Evolutionary conservation across 2,329 filamentous ascomycete species (phyloP), one percentile per base, ranked within the genome.

Genomic region (Fusarium penzigii): DNA sequence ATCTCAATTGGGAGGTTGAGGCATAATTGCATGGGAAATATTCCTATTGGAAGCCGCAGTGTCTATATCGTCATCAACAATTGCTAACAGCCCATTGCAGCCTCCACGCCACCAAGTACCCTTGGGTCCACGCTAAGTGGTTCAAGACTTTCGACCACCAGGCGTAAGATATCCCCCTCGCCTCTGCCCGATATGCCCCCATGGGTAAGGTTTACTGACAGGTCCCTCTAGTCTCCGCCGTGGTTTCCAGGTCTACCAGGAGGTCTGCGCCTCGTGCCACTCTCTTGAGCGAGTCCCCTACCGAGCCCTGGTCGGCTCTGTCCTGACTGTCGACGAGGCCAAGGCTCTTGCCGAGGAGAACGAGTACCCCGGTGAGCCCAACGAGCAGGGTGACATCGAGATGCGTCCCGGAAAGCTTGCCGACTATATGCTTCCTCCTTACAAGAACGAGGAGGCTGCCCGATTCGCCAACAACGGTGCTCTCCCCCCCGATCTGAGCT

Each of bases 361-460:
- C 79, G 94, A 99, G 79, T 99, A 97, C 81, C 93, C 97, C 72
- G 90, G 86, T 70, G 94, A 99, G 81, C 94, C 94, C 72, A 96
- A 99, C 78, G 91, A 97, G 72, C 83, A 97, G 82, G 94, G 94
- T 66, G 91, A 97, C 66, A 97, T 97, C 72, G 90, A 96, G 82
- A 96, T 97, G 86, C 92, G 94, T 66, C 90, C 93, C 62, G 94
- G 94, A 81, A 99, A 99, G 83, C 86, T 99, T 48, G 96, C 94
- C 68, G 94, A 99, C 77, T 97, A 97, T 79, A 87, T 99, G 59
- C 93, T 92, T 53, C 75, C 83, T 48, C 94, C 94, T 29, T 99
- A 99, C 87, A 94, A 95, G 83, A 99, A 99, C 81, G 94, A 99
- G 71, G 93, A 99, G 81, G 93, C 94, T 65, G 93, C 93, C 61